Evolutionary conservation across 139 green algal genomes (phyloP).

Genomic region (Trebouxia sp.): DNA sequence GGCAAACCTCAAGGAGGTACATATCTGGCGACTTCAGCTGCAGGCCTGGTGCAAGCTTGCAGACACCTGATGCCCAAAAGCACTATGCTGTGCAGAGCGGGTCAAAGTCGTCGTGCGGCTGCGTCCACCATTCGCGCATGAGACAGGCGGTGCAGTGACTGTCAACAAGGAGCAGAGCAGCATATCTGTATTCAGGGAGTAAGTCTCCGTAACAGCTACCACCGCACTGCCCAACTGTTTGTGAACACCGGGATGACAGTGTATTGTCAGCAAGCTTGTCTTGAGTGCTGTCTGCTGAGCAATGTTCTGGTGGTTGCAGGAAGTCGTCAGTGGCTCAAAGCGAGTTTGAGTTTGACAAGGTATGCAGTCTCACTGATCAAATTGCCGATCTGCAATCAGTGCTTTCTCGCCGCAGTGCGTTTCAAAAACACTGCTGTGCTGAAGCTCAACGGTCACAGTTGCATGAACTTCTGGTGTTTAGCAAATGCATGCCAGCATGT

Average conservation of each 20-base stretch:
- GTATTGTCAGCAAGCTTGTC: too few species aligned
- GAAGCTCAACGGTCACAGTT: background rate
- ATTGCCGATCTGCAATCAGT: too few species aligned
- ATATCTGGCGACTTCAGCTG: too few species aligned
- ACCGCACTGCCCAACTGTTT: background rate
- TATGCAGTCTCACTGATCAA: too few species aligned
- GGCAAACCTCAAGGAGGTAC: background rate
- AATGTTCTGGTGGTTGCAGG: slow-evolving; percentile 24
- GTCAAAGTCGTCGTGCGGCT: slow-evolving; percentile 55
- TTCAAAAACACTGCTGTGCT: background rate
- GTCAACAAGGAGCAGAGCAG: slow-evolving; percentile 23
- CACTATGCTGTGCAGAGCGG: slow-evolving; percentile 47
- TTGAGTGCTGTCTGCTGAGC: too few species aligned
- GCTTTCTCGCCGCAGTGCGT: too few species aligned
- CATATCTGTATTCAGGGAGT: slow-evolving; percentile 43
- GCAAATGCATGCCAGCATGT: background rate
- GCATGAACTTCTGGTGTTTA: background rate
- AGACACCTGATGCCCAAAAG: too few species aligned
- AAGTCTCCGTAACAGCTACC: background rate
- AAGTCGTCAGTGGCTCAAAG: slow-evolving; percentile 3
- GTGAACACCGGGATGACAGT: background rate
- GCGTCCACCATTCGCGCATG: slow-evolving; percentile 36
- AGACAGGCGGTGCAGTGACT: slow-evolving; percentile 39
- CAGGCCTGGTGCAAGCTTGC: too few species aligned
- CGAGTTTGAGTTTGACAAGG: slow-evolving; percentile 55